Percentiles rank a stretch among this genome's conserved stretches.
These are phyloP conservation scores for Pseudozyma sp. DNA, from an alignment of 1,284 basidiomycete species.

Conservation along the genomic window DNA sequence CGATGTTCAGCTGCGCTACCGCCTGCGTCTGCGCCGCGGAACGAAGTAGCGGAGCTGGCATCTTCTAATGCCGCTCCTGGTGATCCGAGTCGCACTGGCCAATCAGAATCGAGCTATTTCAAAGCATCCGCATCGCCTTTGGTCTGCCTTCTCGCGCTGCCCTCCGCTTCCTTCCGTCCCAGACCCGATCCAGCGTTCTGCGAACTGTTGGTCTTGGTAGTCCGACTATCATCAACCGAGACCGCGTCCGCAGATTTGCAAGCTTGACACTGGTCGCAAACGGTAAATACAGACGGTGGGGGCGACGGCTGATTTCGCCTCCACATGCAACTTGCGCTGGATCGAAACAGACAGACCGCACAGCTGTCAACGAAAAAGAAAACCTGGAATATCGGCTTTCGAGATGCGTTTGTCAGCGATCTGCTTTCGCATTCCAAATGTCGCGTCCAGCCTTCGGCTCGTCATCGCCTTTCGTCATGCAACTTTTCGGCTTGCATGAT, in stretches of 20 bases:
- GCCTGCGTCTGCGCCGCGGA: too few species aligned
- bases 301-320: background rate
- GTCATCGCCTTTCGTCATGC: conserved; percentile 13
- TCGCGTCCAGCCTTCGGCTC: conserved; percentile 1
- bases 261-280: too few species aligned
- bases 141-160: background rate
- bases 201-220: too few species aligned
- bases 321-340: conserved; percentile 19
- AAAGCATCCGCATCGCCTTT: conserved; percentile 10
- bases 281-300: too few species aligned
- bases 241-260: too few species aligned
- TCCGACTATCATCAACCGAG: too few species aligned
- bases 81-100: background rate
- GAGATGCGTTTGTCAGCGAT: conserved; percentile 26
- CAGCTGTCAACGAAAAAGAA: background rate
- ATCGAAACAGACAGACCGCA: background rate
- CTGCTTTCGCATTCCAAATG: background rate
- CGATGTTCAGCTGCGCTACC: too few species aligned
- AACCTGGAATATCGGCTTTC: background rate
- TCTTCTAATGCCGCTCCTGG: background rate
- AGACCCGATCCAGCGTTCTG: too few species aligned
- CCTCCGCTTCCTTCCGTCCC: background rate
- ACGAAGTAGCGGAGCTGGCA: too few species aligned
- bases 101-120: conserved; percentile 49
- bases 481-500: background rate